A percentile compares a stretch with the other conserved stretches of the same genome.
Conservation (phyloP, 108 stramenopile genomes). For the Poteriospumella lacustris region DNA sequence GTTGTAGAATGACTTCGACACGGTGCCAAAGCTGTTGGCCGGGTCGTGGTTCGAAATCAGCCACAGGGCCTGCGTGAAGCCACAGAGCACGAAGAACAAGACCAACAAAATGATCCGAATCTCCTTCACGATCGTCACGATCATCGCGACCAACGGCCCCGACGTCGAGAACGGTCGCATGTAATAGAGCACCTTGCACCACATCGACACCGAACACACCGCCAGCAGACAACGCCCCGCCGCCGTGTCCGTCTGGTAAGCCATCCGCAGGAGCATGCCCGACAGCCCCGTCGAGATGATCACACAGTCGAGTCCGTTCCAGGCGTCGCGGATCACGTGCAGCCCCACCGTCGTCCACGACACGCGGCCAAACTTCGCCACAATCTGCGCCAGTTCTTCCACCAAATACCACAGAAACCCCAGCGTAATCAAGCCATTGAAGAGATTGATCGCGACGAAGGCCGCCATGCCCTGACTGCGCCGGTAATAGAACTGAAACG, state of each 20-base stretch:
- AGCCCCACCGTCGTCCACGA: too few species aligned
- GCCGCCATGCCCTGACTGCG: too few species aligned
- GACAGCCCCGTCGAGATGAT: neutral
- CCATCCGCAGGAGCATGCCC: neutral
- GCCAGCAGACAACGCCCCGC: neutral
- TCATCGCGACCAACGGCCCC: constrained; percentile 18
- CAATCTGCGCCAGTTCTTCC: too few species aligned
- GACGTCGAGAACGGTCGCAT: neutral
- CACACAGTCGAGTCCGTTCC: neutral
- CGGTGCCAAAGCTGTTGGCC: neutral
- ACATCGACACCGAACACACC: neutral
- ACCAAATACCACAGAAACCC: too few species aligned
- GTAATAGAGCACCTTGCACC: constrained; percentile 20
- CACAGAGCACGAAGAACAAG: neutral
- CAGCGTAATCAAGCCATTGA: too few species aligned
- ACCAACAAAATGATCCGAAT: neutral
- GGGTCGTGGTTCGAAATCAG: neutral
- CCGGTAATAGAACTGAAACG: too few species aligned
- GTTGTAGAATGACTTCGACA: neutral
- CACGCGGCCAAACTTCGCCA: too few species aligned
- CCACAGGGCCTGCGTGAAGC: constrained; percentile 22
- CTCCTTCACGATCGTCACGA: neutral
- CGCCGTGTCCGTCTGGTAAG: neutral
- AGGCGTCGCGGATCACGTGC: neutral
- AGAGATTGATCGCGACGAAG: too few species aligned